These are phyloP conservation scores for Microdochium trichocladiopsis DNA, from an alignment of 2,329 filamentous ascomycete genomes.

Conservation along the genomic window DNA sequence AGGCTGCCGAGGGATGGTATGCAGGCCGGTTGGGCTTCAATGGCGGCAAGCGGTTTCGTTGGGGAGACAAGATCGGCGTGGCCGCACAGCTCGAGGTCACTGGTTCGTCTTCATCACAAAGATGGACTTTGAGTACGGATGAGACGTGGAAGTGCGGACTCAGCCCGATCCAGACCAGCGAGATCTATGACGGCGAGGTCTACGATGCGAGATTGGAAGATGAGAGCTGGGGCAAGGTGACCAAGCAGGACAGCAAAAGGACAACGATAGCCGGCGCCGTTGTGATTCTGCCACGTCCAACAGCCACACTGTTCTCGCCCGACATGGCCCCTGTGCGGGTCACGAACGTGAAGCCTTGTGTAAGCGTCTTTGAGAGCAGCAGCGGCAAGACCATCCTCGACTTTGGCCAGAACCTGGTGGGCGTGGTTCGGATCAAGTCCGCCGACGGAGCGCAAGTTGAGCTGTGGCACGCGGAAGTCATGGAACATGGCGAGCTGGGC, in stretches of 20 bases:
- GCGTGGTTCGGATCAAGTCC: constrained; percentile 24
- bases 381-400: constrained; percentile 40
- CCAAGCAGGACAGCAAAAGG: neutral
- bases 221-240: constrained; percentile 4
- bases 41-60: constrained; percentile 17
- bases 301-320: constrained; percentile 15
- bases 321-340: constrained; percentile 23
- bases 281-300: neutral
- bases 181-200: constrained; percentile 21
- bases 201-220: constrained; percentile 20
- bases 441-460: constrained; percentile 29
- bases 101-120: too few species aligned
- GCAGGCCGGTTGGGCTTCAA: constrained; percentile 28
- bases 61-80: constrained; percentile 21
- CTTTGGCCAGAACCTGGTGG: constrained; percentile 42
- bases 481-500: constrained; percentile 32
- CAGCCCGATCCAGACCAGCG: constrained; percentile 10
- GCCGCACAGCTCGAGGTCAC: constrained; percentile 20
- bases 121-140: constrained; percentile 15
- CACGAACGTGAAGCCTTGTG: constrained; percentile 10
- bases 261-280: neutral
- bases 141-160: constrained; percentile 16
- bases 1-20: constrained; percentile 47
- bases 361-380: constrained; percentile 18
- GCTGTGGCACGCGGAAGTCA: constrained; percentile 46